Evolutionary conservation across 2,329 filamentous ascomycete genomes (phyloP).

Genomic region (Metarhizium anisopliae): DNA sequence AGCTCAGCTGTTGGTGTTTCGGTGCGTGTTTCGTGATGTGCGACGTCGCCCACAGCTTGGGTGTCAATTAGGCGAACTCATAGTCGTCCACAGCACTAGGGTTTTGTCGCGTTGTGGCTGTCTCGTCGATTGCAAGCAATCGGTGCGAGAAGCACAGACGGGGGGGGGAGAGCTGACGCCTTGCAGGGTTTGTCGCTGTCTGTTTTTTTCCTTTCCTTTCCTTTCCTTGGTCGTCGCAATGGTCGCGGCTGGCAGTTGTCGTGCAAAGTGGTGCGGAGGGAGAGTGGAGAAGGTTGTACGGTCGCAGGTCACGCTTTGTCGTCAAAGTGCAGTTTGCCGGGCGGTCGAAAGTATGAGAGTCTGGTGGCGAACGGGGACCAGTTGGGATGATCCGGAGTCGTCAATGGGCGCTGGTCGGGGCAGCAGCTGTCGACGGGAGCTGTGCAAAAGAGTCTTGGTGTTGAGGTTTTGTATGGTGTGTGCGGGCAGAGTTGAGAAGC

Average conservation of each 20-base stretch:
- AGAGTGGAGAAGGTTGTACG: neutral
- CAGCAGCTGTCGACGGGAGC: neutral
- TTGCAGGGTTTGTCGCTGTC: neutral
- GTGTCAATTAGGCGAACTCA: constrained; percentile 12
- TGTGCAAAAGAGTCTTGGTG: neutral
- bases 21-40: neutral
- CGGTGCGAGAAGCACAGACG: neutral
- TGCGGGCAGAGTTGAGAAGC: neutral
- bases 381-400: neutral
- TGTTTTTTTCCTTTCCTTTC: neutral
- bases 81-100: constrained; percentile 9
- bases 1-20: neutral
- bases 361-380: too few species aligned
- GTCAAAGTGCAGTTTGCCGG: neutral
- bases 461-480: neutral
- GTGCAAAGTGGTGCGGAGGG: neutral
- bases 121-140: neutral
- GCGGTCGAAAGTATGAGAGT: too few species aligned
- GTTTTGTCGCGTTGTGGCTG: neutral
- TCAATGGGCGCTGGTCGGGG: neutral
- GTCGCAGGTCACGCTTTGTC: neutral
- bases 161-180: too few species aligned
- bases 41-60: constrained; percentile 3
- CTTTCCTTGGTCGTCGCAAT: neutral
- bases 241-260: neutral